Percentiles rank a stretch among this genome's conserved stretches.
Evolutionary conservation across 768 basidiomycete species (phyloP).

Genomic region (Panellus pusillus): DNA sequence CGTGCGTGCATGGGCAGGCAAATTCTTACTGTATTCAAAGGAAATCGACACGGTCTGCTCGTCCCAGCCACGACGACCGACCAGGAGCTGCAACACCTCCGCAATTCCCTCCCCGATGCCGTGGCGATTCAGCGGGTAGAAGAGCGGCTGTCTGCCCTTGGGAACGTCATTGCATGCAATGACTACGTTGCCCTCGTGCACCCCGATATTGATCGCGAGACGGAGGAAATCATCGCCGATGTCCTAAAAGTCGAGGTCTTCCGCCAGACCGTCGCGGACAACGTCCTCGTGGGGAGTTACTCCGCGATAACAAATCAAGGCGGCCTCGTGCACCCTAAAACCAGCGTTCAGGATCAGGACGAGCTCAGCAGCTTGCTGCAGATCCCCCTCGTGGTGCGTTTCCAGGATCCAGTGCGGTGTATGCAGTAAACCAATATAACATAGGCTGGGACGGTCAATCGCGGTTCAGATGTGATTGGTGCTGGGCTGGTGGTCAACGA

Average conservation of each 20-base stretch:
- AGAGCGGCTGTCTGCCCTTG: slow-evolving; percentile 94
- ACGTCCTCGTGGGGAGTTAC: slow-evolving; percentile 96
- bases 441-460: slow-evolving; percentile 96
- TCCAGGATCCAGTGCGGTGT: neutral
- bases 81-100: slow-evolving; percentile 96
- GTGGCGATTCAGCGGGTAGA: slow-evolving; percentile 96
- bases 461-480: slow-evolving; percentile 97
- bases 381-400: slow-evolving; percentile 88
- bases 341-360: slow-evolving; percentile 95
- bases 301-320: slow-evolving; percentile 96
- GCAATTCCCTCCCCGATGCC: slow-evolving; percentile 91
- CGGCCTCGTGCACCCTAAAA: slow-evolving; percentile 96
- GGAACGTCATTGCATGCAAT: slow-evolving; percentile 98
- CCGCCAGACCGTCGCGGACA: slow-evolving; percentile 94
- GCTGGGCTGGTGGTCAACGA: slow-evolving; percentile 98
- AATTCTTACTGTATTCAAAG: slow-evolving; percentile 36
- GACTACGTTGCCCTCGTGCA: slow-evolving; percentile 99
- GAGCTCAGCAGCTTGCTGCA: slow-evolving; percentile 93
- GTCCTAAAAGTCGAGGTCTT: slow-evolving; percentile 99
- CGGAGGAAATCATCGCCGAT: slow-evolving; percentile 99
- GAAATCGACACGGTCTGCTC: slow-evolving; percentile 95
- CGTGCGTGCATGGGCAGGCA: no score
- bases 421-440: slow-evolving; percentile 2
- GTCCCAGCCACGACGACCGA: slow-evolving; percentile 96
- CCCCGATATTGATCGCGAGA: slow-evolving; percentile 96